Evolutionary conservation across 208 protist species (phyloP).

Genomic region (Phytomonas sp.): DNA sequence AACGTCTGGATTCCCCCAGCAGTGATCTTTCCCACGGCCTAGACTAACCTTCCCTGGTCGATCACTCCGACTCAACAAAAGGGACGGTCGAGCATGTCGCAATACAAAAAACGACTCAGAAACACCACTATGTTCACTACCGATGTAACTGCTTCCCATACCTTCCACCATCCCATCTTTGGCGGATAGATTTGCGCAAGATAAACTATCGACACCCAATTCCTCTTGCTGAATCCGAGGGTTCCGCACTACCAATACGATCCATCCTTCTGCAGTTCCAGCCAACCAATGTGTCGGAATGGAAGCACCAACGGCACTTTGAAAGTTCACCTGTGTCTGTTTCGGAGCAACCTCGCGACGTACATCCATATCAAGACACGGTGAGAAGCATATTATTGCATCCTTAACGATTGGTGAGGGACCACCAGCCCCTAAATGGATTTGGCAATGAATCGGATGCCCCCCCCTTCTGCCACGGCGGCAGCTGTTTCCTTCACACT

Average conservation of each 20-base stretch:
- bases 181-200: neutral
- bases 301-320: slow-evolving; percentile 32
- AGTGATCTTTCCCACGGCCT: neutral
- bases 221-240: neutral
- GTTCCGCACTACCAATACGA: slow-evolving; percentile 18
- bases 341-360: neutral
- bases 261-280: slow-evolving; percentile 55
- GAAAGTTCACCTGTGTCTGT: neutral
- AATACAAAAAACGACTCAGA: neutral
- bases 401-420: neutral
- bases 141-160: neutral
- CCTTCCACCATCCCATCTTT: neutral
- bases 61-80: neutral
- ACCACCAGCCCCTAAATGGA: neutral
- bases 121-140: neutral
- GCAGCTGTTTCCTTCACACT: neutral
- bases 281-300: slow-evolving; percentile 50
- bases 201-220: neutral
- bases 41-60: neutral
- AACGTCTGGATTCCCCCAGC: slow-evolving; percentile 10
- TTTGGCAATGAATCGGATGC: neutral
- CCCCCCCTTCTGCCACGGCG: neutral
- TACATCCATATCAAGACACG: neutral
- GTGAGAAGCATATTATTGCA: neutral
- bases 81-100: neutral